phyloP scores from a whole-genome alignment of 2,329 filamentous ascomycete species.

The Botrytis elliptica region DNA sequence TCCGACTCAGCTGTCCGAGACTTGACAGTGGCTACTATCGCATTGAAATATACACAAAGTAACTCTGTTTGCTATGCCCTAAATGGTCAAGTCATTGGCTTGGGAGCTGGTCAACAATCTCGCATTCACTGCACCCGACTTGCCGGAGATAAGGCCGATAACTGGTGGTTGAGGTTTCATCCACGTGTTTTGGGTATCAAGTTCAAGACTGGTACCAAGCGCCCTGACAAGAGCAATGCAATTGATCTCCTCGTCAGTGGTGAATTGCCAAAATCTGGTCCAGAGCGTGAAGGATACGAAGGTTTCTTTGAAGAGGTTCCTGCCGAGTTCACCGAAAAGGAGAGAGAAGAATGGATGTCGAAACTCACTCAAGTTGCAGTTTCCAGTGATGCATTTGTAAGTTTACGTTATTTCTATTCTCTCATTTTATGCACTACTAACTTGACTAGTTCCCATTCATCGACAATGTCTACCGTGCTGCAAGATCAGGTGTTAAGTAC shows the following conservation, averaged over 20 bases:
- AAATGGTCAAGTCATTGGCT: slow-evolving; percentile 88
- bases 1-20: slow-evolving; percentile 83
- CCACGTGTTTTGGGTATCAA: slow-evolving; percentile 81
- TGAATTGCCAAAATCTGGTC: slow-evolving; percentile 76
- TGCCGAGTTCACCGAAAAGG: slow-evolving; percentile 73
- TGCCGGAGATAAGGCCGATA: slow-evolving; percentile 96
- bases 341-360: slow-evolving; percentile 81
- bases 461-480: slow-evolving; percentile 93
- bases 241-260: slow-evolving; percentile 94
- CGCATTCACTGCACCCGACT: slow-evolving; percentile 98
- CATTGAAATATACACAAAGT: slow-evolving; percentile 97
- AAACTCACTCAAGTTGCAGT: slow-evolving; percentile 81
- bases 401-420: slow-evolving; percentile 40
- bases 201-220: slow-evolving; percentile 98
- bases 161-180: slow-evolving; percentile 99
- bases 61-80: slow-evolving; percentile 98
- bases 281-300: slow-evolving; percentile 86
- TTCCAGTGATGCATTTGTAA: slow-evolving; percentile 92
- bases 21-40: slow-evolving; percentile 91
- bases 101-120: slow-evolving; percentile 95
- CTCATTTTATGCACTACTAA: slow-evolving; percentile 18
- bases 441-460: slow-evolving; percentile 85
- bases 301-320: slow-evolving; percentile 88
- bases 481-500: slow-evolving; percentile 88
- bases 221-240: slow-evolving; percentile 95